Base-by-base conservation (phyloP, 2,329 filamentous ascomycete genomes). In the Colletotrichum godetiae region DNA sequence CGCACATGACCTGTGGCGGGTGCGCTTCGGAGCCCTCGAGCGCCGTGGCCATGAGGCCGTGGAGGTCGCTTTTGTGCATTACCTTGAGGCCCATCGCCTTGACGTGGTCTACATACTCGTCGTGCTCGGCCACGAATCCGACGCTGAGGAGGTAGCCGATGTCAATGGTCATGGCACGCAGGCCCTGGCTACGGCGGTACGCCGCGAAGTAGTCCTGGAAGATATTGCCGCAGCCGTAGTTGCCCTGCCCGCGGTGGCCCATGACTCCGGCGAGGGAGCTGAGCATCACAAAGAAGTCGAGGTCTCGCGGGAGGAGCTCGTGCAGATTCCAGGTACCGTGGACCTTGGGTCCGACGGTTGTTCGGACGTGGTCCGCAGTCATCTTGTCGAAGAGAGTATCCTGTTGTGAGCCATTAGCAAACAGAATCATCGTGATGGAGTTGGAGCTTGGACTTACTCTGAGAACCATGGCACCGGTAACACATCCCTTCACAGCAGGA, bases 121-220 rank as follows among this genome's bases (percentile, higher is more conserved):
- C 80, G 67, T 86, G 86, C 71, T 87, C 84, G 1, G 86, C 86
- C 2, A 89, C 79, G 77, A 88, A 88, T 2, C 87, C 87, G 0
- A 86, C 83, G 70, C 86, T 86, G 0, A 82, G 82, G 5, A 92
- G 84, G 1, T 84, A 84, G 0, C 88, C 89, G 22, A 92, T 80
- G 76, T 91, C 85, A 2, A 92, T 81, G 0, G 84, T 84, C 0
- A 86, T 82, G 33, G 85, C 86, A 2, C 84, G 80, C 3, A 87
- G 79, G 1, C 86, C 85, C 1, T 77, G 78, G 4, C 72, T 56
- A 0, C 81, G 79, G 4, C 87, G 82, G 75, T 85, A 81, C n/a
- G 82, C 80, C 11, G 83, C 84, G 29, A 87, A 80, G 5, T 81
- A 80, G 68, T 86, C 79, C 76, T 86, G 81, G 76, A 81, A 88